A percentile compares a stretch with the other conserved stretches of the same genome.
phyloP scores from a whole-genome alignment of 345 rosid genomes.

The Hypericum perforatum region DNA sequence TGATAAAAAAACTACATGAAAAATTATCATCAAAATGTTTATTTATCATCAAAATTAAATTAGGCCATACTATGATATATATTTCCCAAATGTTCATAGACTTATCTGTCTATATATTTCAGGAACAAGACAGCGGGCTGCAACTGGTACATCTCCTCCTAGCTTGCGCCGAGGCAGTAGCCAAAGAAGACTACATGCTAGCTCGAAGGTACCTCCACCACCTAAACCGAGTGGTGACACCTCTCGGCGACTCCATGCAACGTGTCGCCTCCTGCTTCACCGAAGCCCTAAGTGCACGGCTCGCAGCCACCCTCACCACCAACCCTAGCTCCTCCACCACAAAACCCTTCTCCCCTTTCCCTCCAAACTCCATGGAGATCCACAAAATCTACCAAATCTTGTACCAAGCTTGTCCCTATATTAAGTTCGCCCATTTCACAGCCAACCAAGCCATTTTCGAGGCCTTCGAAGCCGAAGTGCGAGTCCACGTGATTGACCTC shows the following conservation, averaged over 20 bases:
- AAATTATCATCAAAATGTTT: no score
- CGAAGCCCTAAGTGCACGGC: constrained; percentile 48
- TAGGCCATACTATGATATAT: background rate
- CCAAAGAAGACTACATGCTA: constrained; percentile 56
- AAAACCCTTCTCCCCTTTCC: constrained; percentile 33
- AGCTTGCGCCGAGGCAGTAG: constrained; percentile 58
- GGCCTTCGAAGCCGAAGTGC: constrained; percentile 61
- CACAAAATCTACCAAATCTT: constrained; percentile 54
- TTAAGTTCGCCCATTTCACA: constrained; percentile 63
- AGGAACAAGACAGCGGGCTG: constrained; percentile 68
- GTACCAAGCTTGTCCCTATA: constrained; percentile 59
- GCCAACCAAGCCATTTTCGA: constrained; percentile 65
- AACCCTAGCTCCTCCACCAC: constrained; percentile 21
- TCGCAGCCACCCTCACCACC: constrained; percentile 36
- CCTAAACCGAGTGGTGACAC: constrained; percentile 47
- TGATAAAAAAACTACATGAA: no score
- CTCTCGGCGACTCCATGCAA: constrained; percentile 60
- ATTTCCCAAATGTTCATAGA: background rate
- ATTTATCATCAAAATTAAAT: background rate
- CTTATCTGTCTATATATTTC: background rate
- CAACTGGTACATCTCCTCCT: constrained; percentile 58
- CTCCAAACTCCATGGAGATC: constrained; percentile 41
- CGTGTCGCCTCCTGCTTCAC: constrained; percentile 63
- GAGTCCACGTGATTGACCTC: constrained; percentile 61
- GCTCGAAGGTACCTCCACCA: constrained; percentile 49